Evolutionary conservation across 2,329 filamentous ascomycete genomes (phyloP), one percentile per base, ranked within the genome.

Genomic region (Aspergillus sp.): DNA sequence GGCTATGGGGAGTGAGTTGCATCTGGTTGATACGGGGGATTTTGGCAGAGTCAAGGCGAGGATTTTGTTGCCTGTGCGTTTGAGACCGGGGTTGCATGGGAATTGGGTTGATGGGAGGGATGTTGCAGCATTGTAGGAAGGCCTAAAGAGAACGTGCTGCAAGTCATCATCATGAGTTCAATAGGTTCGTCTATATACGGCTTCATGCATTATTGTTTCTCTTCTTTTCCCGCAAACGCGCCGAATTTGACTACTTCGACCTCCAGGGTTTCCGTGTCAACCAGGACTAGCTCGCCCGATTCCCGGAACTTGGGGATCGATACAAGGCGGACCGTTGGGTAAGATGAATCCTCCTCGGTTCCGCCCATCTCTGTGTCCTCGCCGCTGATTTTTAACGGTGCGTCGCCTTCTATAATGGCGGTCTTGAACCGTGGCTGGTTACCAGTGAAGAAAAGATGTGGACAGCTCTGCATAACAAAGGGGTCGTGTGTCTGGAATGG

Each of bases 401-500:
- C 56, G 15, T 73, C 70, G 19, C 75, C 88, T 43, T 87, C 78
- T 37, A 96, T 87, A 1, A 88, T 73, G 31, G 82, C 84, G 3
- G 89, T 93, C 52, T 85, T 87, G 72, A 96, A 96, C 52, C 81
- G 80, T 3, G 91, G 88, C 73, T 96, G 92, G 66, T 90, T 92
- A 15, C 93, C 93, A 1, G 90, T 89, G 72, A 99, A 91, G 77
- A 91, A 98, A 33, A 99, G 80, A 69, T 99, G 93, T 2, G 95
- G 95, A 62, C 91, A 96, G 17, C 86, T 79, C 62, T 88, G 85
- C 67, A 99, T 82, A 44, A 98, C 89, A 69, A 98, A 96, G 0
- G 91, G 92, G 70, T 99, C 96, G 50, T 91, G 85, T 17, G 95
- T 90, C 75, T 98, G 93, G 75, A 96, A 99, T 0, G 95, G 95